phyloP scores from a whole-genome alignment of 169 alveolate genomes.

The Miamiensis avidus region DNA sequence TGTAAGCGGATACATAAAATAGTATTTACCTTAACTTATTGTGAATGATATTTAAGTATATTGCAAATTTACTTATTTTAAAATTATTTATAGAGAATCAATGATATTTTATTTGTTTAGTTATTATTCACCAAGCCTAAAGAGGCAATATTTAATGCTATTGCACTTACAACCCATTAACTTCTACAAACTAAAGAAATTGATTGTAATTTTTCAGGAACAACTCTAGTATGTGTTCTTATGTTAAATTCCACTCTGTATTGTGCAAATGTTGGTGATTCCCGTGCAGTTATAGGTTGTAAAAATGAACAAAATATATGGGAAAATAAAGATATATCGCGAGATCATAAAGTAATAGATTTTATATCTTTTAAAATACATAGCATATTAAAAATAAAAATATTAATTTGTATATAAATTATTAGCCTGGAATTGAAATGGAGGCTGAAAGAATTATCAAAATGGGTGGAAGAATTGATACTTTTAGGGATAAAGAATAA shows the following conservation, averaged over 20 bases:
- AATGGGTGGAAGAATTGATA: constrained; percentile 63
- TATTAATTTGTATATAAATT: too few relatives aligned
- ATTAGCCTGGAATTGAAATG: constrained; percentile 55
- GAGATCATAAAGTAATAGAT: constrained; percentile 66
- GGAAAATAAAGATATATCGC: constrained; percentile 44
- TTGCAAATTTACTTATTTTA: not conserved
- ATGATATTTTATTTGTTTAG: not conserved
- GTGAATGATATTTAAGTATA: constrained; percentile 7
- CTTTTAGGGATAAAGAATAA: constrained; percentile 55
- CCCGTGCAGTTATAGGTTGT: constrained; percentile 77
- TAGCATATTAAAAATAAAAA: too few relatives aligned
- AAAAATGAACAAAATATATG: constrained; percentile 3
- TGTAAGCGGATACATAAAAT: constrained; percentile 54
- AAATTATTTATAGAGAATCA: too few relatives aligned
- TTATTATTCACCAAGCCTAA: constrained; percentile 3
- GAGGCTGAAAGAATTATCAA: constrained; percentile 61
- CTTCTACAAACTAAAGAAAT: not conserved
- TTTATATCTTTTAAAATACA: not conserved
- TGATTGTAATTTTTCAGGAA: constrained; percentile 38
- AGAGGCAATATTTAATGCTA: constrained; percentile 7
- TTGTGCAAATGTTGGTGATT: constrained; percentile 84
- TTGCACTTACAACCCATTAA: constrained; percentile 11
- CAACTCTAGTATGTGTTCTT: constrained; percentile 54
- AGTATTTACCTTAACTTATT: constrained; percentile 43
- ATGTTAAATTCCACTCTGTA: constrained; percentile 42